Evolutionary conservation across 2,329 filamentous ascomycete genomes (phyloP), one percentile per base, ranked within the genome.

Genomic region (Cadophora sp.): DNA sequence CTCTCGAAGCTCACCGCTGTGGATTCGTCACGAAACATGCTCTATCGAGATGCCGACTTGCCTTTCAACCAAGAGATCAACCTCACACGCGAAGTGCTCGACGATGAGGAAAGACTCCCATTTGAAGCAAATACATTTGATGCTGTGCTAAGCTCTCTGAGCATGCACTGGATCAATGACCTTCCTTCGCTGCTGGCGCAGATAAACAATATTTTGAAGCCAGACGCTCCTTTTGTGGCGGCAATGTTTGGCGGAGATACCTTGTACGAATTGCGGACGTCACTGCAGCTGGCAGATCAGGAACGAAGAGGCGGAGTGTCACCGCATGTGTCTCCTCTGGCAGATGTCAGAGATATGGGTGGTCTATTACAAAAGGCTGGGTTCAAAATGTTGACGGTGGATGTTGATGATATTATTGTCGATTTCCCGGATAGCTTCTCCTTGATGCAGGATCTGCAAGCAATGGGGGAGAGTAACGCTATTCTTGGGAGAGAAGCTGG

Each of bases 211-310:
- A 83, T 96, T 41, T 85, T 99, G 30, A 97, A 96, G 79, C 94
- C 95, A 0, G 96, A 99, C 78, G 86, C 87, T 65, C 94, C 96
- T 1, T 97, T 99, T 76, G 89, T 99, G 56, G 95, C 92, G 16
- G 95, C 95, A 72, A 99, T 99, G 94, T 90, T 97, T 68, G 96
- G 96, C 65, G 96, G 96, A 0, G 96, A 99, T 79, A 95, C 92
- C 8, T 84, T 99, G 0, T 99, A 91, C 77, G 96, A 99, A 82
- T 85, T 99, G 63, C 92, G 96, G 41, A 97, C 95, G 0, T 96
- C 94, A 41, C 83, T 99, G 16, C 96, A 99, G 80, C 85, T 99
- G 2, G 95, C 96, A 3, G 94, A 97, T 78, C 87, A 93, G 74
- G 96, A 99, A 76, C 86, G 95, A 18, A 85, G 92, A 22, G 96